A percentile compares a stretch with the other conserved stretches of the same genome.
phyloP scores from a whole-genome alignment of 1,139 yeast genomes.

The Blastobotrys illinoisensis region DNA sequence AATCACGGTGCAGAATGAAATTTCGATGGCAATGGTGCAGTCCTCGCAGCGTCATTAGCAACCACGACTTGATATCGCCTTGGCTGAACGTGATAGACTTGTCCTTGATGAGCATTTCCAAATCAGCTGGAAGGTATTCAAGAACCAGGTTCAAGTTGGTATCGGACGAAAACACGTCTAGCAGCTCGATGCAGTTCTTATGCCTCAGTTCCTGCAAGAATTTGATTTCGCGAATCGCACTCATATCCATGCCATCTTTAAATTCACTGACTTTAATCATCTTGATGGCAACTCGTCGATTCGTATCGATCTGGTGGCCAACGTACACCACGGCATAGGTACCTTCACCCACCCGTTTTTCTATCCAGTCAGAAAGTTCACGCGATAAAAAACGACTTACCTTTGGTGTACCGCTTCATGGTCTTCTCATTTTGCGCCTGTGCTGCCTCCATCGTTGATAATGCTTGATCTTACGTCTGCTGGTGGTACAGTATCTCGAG shows the following conservation, averaged over 20 bases:
- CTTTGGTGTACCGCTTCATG: constrained; percentile 29
- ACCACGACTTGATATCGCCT: constrained; percentile 89
- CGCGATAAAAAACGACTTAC: constrained; percentile 13
- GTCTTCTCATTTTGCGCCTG: constrained; percentile 20
- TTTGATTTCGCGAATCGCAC: constrained; percentile 92
- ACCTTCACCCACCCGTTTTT: constrained; percentile 95
- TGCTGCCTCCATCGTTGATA: constrained; percentile 9
- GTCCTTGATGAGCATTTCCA: constrained; percentile 86
- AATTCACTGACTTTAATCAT: constrained; percentile 93
- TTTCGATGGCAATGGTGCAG: constrained; percentile 93
- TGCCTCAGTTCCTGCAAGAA: constrained; percentile 84
- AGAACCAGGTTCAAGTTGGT: constrained; percentile 77
- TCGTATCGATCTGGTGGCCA: constrained; percentile 49
- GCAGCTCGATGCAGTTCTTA: constrained; percentile 74
- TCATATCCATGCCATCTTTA: constrained; percentile 96
- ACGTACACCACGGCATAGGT: constrained; percentile 96
- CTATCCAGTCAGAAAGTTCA: constrained; percentile 28
- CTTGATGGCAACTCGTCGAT: constrained; percentile 77
- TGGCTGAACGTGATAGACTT: constrained; percentile 69
- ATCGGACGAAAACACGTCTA: constrained; percentile 74
- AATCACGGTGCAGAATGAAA: constrained; percentile 72
- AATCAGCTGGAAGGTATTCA: constrained; percentile 86
- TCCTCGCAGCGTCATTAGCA: constrained; percentile 89
- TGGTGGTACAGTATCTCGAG: too few relatives aligned
- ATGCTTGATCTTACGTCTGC: too few relatives aligned